phyloP scores from a whole-genome alignment of 2,329 filamentous ascomycete genomes.

The Diaporthe vexans region DNA sequence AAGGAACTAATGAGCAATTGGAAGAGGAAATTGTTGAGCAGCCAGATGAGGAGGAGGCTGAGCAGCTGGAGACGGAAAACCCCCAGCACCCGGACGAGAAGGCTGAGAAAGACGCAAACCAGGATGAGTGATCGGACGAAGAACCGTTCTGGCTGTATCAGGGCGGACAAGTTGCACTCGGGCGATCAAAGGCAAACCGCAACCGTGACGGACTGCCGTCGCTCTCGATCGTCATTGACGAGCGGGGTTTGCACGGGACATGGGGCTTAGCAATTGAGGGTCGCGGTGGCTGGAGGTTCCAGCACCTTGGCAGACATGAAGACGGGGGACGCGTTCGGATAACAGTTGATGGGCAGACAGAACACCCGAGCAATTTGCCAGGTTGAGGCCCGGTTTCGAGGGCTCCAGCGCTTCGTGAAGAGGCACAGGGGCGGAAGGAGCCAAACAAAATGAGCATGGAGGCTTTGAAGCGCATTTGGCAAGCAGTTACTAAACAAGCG shows the following conservation, averaged over 20 bases:
- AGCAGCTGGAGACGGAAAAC: too few relatives aligned
- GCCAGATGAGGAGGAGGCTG: too few relatives aligned
- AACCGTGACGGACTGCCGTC: neutral
- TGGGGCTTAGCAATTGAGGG: neutral
- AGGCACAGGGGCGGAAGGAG: too few relatives aligned
- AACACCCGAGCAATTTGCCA: neutral
- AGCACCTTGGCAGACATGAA: neutral
- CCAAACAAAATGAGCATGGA: too few relatives aligned
- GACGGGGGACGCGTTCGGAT: neutral
- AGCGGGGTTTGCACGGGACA: conserved; percentile 11
- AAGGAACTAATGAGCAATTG: too few relatives aligned
- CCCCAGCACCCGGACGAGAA: too few relatives aligned
- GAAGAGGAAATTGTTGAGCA: too few relatives aligned
- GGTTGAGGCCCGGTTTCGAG: neutral
- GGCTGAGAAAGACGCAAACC: too few relatives aligned
- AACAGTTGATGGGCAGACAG: neutral
- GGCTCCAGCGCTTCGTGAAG: neutral
- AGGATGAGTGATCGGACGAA: too few relatives aligned
- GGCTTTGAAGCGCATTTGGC: too few relatives aligned
- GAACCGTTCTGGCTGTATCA: neutral
- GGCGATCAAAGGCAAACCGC: neutral
- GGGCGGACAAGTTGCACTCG: neutral
- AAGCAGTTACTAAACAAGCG: too few relatives aligned
- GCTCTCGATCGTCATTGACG: neutral
- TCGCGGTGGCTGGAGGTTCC: neutral